Base-by-base conservation (phyloP, 768 basidiomycete genomes). In the Amanita pallidorosea region DNA sequence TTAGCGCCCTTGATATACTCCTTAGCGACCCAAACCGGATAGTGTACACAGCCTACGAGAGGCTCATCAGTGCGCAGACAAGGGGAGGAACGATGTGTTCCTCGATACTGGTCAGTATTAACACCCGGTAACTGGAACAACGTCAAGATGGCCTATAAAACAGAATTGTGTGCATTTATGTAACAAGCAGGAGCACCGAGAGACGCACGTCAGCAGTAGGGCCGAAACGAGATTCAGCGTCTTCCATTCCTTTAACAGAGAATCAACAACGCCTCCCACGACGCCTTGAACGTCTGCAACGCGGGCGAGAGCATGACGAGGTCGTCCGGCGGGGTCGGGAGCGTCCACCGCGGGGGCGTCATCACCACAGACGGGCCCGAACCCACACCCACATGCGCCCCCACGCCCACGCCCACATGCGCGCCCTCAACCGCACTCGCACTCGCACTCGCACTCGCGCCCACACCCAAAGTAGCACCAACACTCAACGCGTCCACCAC, bases 31-130 rank as follows among this genome's bases (percentile, higher is more conserved):
- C 75, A 53, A 85, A 85, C 22, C 80, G 69, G 20, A 84, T 67
- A 27, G 79, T 83, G 58, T 77, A 85, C 25, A 81, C 68, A 81
- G 0, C 83, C 83, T 72, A 85, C 3, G 74, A 66, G 20, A 85
- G 62, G 58, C 80, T 82, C 73, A 83, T 73, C 38, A 84, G 58
- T 0, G 81, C 75, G 29, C 75, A 81, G 0, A 76, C 63, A 35
- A 83, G 64, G 1, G 81, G 12, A 78, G 62, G 12, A 84, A 66
- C 0, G 80, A 78, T 0, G 75, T 63, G 17, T 76, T 80, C 50
- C 81, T 71, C 3, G 74, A 76, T 9, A 83, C 49, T 1, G 80
- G 56, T 82, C 79, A 5, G 61, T 59, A 1, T 70, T 69, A n/a
- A 80, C 79, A 27, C 35, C 50, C 1, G 63, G 58, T 20, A 69